Evolutionary conservation across 768 basidiomycete genomes (phyloP), one percentile per base, ranked within the genome.

Genomic region (Pulveroboletus ravenelii): DNA sequence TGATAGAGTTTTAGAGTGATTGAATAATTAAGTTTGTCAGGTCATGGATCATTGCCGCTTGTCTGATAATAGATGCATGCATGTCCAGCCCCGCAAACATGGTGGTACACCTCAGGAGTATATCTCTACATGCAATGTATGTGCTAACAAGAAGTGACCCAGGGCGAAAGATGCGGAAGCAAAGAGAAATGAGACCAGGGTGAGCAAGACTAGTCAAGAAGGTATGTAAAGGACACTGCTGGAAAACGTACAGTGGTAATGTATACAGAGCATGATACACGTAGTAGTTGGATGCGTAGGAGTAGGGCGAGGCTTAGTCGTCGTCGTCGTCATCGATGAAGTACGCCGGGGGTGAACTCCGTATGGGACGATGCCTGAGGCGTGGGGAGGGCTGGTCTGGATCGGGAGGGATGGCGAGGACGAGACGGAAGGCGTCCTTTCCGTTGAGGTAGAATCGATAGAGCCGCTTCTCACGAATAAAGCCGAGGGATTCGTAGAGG

Each of bases 381-480:
- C 36, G 52, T 2, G 53, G 42, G 6, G 55, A 54, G 14, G 55
- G 39, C 5, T 58, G 50, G 36, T 68, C 64, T 48, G 62, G 53
- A 29, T 68, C 69, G 6, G 67, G 63, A 5, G 82, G 77, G 6
- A 89, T 68, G 29, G 78, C 70, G 40, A 89, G 80, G 18, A 89
- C 80, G 42, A 93, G 81, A 35, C 91, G 78, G 62, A 90, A 96
- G 0, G 94, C 94, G 64, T 98, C 93, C 70, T 97, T 97, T 41
- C 91, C 92, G 64, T 96, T 99, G 57, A 98, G 80, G 62, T 99
- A 98, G 71, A 98, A 99, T 1, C 96, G 81, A 65, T 87, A 85
- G 15, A 99, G 76, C 5, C 94, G 84, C 66, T 98, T 98, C 74
- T 97, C 94, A 37, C 91, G 83, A 23, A 97, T 88, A 70, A 99